A percentile compares a stretch with the other conserved stretches of the same genome.
Conservation (phyloP, 192 early-diverging fungal genomes). For the Coemansia sp. region DNA sequence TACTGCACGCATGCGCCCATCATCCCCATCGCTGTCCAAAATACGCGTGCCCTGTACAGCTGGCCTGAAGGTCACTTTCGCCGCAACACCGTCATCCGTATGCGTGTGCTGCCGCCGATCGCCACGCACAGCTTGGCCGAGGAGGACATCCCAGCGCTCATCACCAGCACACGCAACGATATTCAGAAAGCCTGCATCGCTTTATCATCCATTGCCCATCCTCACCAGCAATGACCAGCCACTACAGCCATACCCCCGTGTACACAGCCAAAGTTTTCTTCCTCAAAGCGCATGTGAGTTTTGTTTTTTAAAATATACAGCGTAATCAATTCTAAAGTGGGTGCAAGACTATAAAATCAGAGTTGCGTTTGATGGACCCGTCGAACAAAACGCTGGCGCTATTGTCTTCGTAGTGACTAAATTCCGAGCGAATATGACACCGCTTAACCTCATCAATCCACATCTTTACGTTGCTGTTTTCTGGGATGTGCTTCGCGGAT, state of each 20-base stretch:
- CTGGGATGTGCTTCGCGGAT: not conserved
- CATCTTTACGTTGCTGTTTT: slow-evolving; percentile 4
- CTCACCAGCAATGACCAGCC: not conserved
- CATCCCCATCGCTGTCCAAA: slow-evolving; percentile 83
- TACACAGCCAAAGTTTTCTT: no score
- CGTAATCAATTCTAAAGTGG: no score
- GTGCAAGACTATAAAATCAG: no score
- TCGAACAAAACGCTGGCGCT: not conserved
- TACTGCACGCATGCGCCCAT: slow-evolving; percentile 82
- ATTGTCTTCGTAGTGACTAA: slow-evolving; percentile 12
- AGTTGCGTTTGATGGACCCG: no score
- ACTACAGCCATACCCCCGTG: no score
- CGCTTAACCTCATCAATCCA: slow-evolving; percentile 19
- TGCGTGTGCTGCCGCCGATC: slow-evolving; percentile 49
- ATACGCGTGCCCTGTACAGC: slow-evolving; percentile 53
- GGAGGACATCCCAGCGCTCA: slow-evolving; percentile 48
- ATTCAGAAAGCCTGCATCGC: slow-evolving; percentile 41
- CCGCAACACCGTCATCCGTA: slow-evolving; percentile 42
- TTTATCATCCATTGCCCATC: slow-evolving; percentile 7
- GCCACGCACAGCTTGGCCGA: slow-evolving; percentile 40
- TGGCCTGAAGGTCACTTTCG: slow-evolving; percentile 32
- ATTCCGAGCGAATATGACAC: slow-evolving; percentile 13
- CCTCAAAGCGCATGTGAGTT: no score
- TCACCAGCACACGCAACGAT: slow-evolving; percentile 33
- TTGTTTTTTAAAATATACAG: no score